Conservation (phyloP, 495 filamentous ascomycete species). For the Penicillium diatomitis region DNA sequence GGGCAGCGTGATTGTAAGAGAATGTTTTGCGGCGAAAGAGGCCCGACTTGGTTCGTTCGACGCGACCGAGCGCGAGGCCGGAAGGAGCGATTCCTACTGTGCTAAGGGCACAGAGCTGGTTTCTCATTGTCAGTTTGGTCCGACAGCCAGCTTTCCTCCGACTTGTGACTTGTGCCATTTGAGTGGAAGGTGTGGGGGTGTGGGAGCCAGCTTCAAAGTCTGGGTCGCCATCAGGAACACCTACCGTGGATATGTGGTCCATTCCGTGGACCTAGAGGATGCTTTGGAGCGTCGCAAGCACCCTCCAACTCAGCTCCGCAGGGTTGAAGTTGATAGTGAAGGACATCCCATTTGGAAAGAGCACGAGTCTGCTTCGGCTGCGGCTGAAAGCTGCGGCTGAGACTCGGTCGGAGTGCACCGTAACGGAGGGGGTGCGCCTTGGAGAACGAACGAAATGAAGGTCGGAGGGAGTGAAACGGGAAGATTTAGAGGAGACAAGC, state of each 20-base stretch:
- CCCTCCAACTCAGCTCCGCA: conserved; percentile 32
- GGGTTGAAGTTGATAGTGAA: conserved; percentile 23
- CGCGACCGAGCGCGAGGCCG: conserved; percentile 55
- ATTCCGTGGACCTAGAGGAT: conserved; percentile 23
- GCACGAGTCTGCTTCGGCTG: background rate
- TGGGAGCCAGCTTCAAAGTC: background rate
- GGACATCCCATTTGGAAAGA: conserved; percentile 34
- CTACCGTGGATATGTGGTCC: conserved; percentile 43
- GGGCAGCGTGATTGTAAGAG: conserved; percentile 14
- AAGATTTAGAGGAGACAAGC: too few species aligned
- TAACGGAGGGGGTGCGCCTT: conserved; percentile 11
- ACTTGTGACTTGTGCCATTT: too few species aligned
- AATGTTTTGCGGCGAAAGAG: conserved; percentile 23
- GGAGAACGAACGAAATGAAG: conserved; percentile 15
- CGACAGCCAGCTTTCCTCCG: background rate
- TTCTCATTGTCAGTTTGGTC: background rate
- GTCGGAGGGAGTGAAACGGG: background rate
- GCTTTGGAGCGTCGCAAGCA: conserved; percentile 26
- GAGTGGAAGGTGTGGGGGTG: too few species aligned
- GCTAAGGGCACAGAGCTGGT: conserved; percentile 61
- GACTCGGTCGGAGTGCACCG: background rate
- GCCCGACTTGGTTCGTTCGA: conserved; percentile 28
- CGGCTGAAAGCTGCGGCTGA: background rate
- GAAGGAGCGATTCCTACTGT: conserved; percentile 59
- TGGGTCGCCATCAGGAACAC: conserved; percentile 7